These are phyloP conservation scores for Eucalyptus pauciflora DNA, from an alignment of 345 rosid genomes.

Conservation along the genomic window DNA sequence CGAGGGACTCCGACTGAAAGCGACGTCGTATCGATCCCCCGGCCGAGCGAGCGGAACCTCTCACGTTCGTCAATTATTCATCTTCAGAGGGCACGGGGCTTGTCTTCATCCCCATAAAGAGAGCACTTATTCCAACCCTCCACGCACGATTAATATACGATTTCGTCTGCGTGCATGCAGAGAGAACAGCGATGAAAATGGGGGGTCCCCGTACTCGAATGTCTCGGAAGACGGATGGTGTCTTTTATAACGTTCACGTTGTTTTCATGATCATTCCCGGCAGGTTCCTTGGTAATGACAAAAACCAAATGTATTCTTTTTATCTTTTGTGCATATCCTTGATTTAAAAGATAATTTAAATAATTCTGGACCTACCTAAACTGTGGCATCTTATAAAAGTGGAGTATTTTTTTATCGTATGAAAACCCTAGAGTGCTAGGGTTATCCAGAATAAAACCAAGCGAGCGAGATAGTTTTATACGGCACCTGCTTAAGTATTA, in stretches of 20 bases:
- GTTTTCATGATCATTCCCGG: neutral
- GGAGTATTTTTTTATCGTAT: neutral
- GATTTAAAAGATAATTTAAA: neutral
- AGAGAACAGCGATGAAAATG: neutral
- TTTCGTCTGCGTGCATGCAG: neutral
- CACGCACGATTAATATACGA: neutral
- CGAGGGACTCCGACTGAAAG: neutral
- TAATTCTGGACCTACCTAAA: neutral
- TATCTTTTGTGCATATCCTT: neutral
- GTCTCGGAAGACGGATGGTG: neutral
- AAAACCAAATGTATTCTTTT: neutral
- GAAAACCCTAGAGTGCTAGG: rapidly evolving
- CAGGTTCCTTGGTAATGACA: neutral
- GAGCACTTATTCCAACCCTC: neutral
- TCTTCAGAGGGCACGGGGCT: neutral
- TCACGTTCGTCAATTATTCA: neutral
- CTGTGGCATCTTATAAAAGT: neutral
- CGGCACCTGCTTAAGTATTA: rapidly evolving
- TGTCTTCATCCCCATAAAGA: neutral
- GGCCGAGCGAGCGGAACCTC: neutral
- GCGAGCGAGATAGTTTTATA: rapidly evolving
- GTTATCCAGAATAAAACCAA: neutral
- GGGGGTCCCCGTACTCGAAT: neutral
- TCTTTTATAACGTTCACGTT: neutral
- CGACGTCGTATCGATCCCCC: neutral